These are phyloP conservation scores for Didymella exigua DNA, from an alignment of 2,329 filamentous ascomycete genomes.

Conservation along the genomic window DNA sequence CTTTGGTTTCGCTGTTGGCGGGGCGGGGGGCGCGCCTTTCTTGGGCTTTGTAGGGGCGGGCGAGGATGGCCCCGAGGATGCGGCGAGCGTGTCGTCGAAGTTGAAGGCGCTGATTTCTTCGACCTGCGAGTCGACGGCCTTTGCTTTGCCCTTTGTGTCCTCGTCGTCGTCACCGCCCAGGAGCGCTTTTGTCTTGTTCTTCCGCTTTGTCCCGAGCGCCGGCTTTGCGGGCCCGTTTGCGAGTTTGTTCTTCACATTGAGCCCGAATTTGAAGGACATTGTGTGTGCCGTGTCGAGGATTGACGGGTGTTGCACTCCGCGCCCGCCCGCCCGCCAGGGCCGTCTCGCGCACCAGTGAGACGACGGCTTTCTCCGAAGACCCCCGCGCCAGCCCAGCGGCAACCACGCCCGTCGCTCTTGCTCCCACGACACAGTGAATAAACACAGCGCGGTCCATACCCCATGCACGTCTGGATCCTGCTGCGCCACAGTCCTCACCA, in stretches of 20 bases:
- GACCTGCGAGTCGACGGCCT: slow-evolving; percentile 46
- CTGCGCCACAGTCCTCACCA: slow-evolving; percentile 23
- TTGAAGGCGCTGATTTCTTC: slow-evolving; percentile 65
- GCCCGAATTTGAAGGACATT: slow-evolving; percentile 59
- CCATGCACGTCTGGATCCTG: slow-evolving; percentile 26
- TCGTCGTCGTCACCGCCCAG: slow-evolving; percentile 59
- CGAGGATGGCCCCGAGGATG: slow-evolving; percentile 29
- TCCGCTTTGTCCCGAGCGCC: slow-evolving; percentile 35
- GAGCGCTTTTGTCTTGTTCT: slow-evolving; percentile 16
- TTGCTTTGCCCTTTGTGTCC: slow-evolving; percentile 47
- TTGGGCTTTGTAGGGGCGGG: slow-evolving; percentile 45
- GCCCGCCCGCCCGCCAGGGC: slow-evolving; percentile 27
- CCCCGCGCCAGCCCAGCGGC: slow-evolving; percentile 21
- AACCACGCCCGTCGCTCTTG: background rate
- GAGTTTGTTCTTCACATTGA: slow-evolving; percentile 65
- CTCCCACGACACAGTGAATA: slow-evolving; percentile 1
- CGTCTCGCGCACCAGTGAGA: slow-evolving; percentile 34
- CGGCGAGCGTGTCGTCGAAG: slow-evolving; percentile 58
- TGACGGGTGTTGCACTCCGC: background rate
- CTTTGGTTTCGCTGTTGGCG: slow-evolving; percentile 47
- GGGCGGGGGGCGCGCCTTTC: slow-evolving; percentile 39
- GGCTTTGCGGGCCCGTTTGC: slow-evolving; percentile 27
- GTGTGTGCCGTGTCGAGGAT: slow-evolving; percentile 18
- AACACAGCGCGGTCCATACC: background rate
- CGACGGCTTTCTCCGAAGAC: slow-evolving; percentile 31